These are phyloP conservation scores for Teratosphaeria viscida DNA, from an alignment of 2,329 filamentous ascomycete genomes.

Conservation along the genomic window DNA sequence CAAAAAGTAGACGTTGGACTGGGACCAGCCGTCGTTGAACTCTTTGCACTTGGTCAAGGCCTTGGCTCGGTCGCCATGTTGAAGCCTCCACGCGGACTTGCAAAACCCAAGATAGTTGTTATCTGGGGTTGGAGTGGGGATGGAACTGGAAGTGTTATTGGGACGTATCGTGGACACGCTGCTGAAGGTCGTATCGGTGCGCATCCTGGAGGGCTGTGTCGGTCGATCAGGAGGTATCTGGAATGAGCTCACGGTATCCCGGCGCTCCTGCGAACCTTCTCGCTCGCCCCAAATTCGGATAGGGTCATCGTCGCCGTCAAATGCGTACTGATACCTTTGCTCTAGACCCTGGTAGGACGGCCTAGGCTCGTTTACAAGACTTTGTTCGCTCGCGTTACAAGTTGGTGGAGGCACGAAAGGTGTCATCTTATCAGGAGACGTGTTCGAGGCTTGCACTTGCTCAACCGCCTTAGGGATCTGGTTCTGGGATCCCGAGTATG, in stretches of 20 bases:
- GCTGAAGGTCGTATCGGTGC: neutral
- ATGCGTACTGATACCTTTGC: conserved; percentile 12
- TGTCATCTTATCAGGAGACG: conserved; percentile 1
- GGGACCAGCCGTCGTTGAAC: conserved; percentile 11
- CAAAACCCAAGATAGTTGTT: conserved; percentile 33
- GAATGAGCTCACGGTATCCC: conserved; percentile 11
- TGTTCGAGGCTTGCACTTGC: neutral
- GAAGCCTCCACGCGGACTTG: conserved; percentile 34
- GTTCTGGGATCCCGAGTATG: conserved; percentile 10
- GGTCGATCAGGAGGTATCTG: neutral
- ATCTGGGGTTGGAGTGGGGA: conserved; percentile 19
- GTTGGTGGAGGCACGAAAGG: conserved; percentile 7
- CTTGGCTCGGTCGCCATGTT: conserved; percentile 23
- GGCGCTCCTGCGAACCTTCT: conserved; percentile 6
- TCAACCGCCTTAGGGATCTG: conserved; percentile 1
- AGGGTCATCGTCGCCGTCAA: conserved; percentile 15
- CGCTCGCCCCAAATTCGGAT: conserved; percentile 17
- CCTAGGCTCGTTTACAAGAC: neutral
- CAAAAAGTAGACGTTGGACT: conserved; percentile 19
- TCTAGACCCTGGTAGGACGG: conserved; percentile 6
- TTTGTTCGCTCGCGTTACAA: conserved; percentile 4
- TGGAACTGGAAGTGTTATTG: conserved; percentile 7
- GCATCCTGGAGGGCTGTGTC: conserved; percentile 1
- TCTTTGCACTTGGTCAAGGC: conserved; percentile 22
- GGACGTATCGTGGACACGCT: neutral